These are phyloP conservation scores for Penicillium sp. DNA, from an alignment of 2,329 filamentous ascomycete species.

Conservation along the genomic window DNA sequence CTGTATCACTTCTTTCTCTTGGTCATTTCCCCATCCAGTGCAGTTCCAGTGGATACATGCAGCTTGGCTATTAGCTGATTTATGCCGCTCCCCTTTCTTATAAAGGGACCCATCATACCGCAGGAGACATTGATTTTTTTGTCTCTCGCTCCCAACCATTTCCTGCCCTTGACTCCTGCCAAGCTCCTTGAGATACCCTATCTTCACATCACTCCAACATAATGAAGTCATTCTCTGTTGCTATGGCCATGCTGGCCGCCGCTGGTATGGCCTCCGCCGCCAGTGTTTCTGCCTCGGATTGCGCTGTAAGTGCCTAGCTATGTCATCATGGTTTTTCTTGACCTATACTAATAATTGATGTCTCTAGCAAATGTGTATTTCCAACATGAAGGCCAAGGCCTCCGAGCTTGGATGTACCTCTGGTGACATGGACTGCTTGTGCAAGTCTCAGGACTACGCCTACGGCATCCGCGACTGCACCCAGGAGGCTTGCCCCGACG, in stretches of 20 bases:
- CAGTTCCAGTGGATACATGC: not conserved
- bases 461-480: slow-evolving; percentile 51
- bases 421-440: slow-evolving; percentile 42
- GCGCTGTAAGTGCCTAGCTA: slow-evolving; percentile 26
- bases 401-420: slow-evolving; percentile 39
- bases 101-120: not conserved
- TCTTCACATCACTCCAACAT: slow-evolving; percentile 9
- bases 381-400: slow-evolving; percentile 45
- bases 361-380: slow-evolving; percentile 48
- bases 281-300: slow-evolving; percentile 30
- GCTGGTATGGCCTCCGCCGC: slow-evolving; percentile 26
- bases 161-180: not conserved
- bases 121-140: not conserved
- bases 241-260: slow-evolving; percentile 31
- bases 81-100: not conserved
- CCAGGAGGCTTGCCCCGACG: slow-evolving; percentile 42
- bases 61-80: not conserved
- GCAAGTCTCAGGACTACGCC: slow-evolving; percentile 42
- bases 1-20: not conserved
- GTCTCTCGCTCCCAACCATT: not conserved
- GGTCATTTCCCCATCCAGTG: not conserved
- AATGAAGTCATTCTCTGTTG: slow-evolving; percentile 36
- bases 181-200: not conserved
- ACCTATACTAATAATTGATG: slow-evolving; percentile 4
- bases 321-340: not conserved